Percentiles rank a stretch among this genome's conserved stretches.
Evolutionary conservation across 176 grass and related monocot species (phyloP).

Genomic region (Chrysopogon serrulatus): DNA sequence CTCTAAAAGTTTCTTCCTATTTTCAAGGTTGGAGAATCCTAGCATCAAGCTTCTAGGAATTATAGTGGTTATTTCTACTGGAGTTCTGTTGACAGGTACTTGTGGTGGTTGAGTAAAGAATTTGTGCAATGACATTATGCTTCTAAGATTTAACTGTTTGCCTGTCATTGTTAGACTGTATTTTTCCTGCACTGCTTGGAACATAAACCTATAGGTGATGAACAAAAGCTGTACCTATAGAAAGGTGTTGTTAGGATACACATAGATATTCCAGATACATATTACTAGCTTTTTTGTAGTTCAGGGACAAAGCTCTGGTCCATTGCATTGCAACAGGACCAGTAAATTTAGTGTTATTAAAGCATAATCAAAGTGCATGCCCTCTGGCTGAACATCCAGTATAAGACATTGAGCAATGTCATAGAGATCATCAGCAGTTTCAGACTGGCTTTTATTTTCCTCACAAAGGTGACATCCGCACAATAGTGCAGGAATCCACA

Average conservation of each 20-base stretch:
- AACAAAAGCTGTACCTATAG: not conserved
- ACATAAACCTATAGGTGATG: slow-evolving; percentile 7
- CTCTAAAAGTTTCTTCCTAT: slow-evolving; percentile 21
- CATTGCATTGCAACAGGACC: not conserved
- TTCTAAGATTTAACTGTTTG: not conserved
- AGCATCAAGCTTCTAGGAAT: slow-evolving; percentile 96
- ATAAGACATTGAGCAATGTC: not conserved
- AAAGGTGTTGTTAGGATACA: not conserved
- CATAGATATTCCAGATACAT: not conserved
- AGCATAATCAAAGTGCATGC: not conserved
- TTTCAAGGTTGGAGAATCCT: slow-evolving; percentile 89
- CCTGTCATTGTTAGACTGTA: not conserved
- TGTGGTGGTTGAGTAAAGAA: slow-evolving; percentile 4
- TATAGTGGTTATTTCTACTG: slow-evolving; percentile 85
- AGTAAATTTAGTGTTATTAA: not conserved
- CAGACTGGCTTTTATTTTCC: not conserved
- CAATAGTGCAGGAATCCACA: not conserved
- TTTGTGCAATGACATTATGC: not conserved
- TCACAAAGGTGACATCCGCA: not conserved
- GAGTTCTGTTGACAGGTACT: slow-evolving; percentile 91
- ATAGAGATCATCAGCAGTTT: not conserved
- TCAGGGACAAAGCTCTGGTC: not conserved
- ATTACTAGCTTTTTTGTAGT: not conserved
- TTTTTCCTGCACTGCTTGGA: not conserved
- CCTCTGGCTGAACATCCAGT: not conserved